Evolutionary conservation across 306 rosid species (phyloP), one percentile per base, ranked within the genome.

Genomic region (Morella rubra): DNA sequence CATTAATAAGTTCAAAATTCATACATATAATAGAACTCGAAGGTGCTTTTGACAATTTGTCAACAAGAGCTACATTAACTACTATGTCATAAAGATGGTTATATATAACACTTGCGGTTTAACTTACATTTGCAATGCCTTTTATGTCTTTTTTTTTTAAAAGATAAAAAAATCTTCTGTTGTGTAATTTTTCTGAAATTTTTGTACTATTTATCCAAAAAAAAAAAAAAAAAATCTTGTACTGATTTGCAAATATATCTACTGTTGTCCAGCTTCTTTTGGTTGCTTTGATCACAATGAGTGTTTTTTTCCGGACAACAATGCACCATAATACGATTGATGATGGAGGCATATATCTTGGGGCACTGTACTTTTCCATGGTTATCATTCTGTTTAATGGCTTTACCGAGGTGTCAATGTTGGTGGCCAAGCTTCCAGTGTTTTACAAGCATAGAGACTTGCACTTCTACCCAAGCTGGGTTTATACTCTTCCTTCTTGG

Each of bases 401-500:
- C 82, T 96, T 96, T 86, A 96, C 93, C 46, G 99, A 96, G 86
- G 98, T 92, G 75, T 80, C 99, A 53, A 92, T 96, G 99, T 84
- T 96, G 84, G 99, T 96, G 69, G 97, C 96, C 78, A 96, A 96
- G 91, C 98, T 96, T 84, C 99, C 97, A 32, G 88, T 91, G 74
- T 73, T 96, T 82, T 96, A 96, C 99, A 96, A 96, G 91, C 99
- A 96, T 71, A 88, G 99, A 75, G 99, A 96, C 81, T 81, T 96
- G 79, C 99, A 86, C 73, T 92, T 96, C 86, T 96, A 96, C 77
- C 99, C 99, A 73, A 91, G 97, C 84, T 96, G 99, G 99, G 91
- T 83, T 65, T 96, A 91, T 72, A 91, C 99, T 15, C 84, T 96
- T 71, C 99, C 99, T 73, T 89, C 99, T 73, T 96, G 99, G 98